Evolutionary conservation across 2,329 filamentous ascomycete genomes (phyloP), one percentile per base, ranked within the genome.

Genomic region (Chaetomiaceae sp.): DNA sequence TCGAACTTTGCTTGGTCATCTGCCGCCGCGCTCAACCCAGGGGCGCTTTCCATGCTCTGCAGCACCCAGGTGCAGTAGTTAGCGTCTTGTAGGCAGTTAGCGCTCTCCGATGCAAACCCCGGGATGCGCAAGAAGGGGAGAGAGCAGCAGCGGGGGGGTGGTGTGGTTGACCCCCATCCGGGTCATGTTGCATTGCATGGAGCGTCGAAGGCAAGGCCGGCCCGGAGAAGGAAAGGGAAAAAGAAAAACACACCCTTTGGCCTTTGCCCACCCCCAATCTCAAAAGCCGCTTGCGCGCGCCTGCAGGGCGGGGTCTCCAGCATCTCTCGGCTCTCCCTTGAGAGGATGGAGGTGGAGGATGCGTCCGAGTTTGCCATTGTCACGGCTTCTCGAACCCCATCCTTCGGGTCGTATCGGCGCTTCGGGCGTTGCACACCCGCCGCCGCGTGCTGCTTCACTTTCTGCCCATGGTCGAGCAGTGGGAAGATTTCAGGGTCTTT

Each of bases 381-480:
- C 16, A 37, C n/a, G n/a, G 14, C n/a, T 21, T n/a, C 17, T 16
- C 16, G 6, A 21, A 44, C 23, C 44, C 39, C 50, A 44, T 43
- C 23, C n/a, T 44, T 14, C 27, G 21, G 37, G 41, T 45, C 10
- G 50, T 42, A 53, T 53, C 41, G 41, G 45, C 51, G 45, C 45
- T 45, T 53, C 41, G 40, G 34, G 41, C 51, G 45, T 44, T 27
- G 16, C n/a, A n/a, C n/a, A n/a, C n/a, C n/a, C n/a, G n/a, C n/a
- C n/a, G n/a, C n/a, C n/a, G n/a, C n/a, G n/a, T n/a, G n/a, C n/a
- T n/a, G n/a, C n/a, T n/a, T n/a, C n/a, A n/a, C n/a, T n/a, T n/a
- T n/a, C n/a, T n/a, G n/a, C n/a, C n/a, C n/a, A n/a, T n/a, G n/a
- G n/a, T n/a, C n/a, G n/a, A 27, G 31, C 16, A 0, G 30, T 13